Conservation (phyloP, 2,329 filamentous ascomycete species). For the Tolypocladium nubicola region DNA sequence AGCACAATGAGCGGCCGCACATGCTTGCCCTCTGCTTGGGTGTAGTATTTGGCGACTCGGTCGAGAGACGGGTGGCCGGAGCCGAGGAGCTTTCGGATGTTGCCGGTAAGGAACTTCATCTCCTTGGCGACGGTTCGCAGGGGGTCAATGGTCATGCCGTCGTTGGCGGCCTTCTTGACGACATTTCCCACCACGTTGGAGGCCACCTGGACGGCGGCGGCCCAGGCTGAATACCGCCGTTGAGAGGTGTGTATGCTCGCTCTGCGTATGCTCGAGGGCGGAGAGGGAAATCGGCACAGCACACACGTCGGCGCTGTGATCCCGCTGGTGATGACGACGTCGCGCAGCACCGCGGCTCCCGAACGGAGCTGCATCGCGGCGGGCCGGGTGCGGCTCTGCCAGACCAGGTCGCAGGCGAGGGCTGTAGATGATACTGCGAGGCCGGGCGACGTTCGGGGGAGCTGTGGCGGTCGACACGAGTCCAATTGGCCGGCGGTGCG, state of each 20-base stretch:
- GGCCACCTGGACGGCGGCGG: constrained; percentile 60
- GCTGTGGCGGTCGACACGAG: not conserved
- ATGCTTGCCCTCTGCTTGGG: constrained; percentile 92
- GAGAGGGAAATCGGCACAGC: constrained; percentile 20
- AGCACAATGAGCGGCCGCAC: constrained; percentile 89
- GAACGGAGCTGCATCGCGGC: constrained; percentile 41
- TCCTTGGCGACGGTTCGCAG: constrained; percentile 87
- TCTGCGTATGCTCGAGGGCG: constrained; percentile 15
- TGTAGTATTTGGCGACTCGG: constrained; percentile 96
- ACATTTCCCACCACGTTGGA: constrained; percentile 62
- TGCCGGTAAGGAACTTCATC: constrained; percentile 90
- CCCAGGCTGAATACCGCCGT: constrained; percentile 54
- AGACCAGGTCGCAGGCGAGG: not conserved
- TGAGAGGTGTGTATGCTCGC: constrained; percentile 31
- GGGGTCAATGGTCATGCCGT: constrained; percentile 71
- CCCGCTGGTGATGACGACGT: constrained; percentile 20
- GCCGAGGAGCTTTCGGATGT: constrained; percentile 85
- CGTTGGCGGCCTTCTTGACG: constrained; percentile 49
- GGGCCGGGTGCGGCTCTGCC: not conserved
- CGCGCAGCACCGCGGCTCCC: constrained; percentile 39
- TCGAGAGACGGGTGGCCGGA: constrained; percentile 92
- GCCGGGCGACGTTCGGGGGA: not conserved
- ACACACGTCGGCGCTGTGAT: constrained; percentile 17
- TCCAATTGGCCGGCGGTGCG: constrained; percentile 1
- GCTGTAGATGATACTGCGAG: not conserved